Conservation (phyloP, 2,329 filamentous ascomycete species). For the Fusarium stilboides region DNA sequence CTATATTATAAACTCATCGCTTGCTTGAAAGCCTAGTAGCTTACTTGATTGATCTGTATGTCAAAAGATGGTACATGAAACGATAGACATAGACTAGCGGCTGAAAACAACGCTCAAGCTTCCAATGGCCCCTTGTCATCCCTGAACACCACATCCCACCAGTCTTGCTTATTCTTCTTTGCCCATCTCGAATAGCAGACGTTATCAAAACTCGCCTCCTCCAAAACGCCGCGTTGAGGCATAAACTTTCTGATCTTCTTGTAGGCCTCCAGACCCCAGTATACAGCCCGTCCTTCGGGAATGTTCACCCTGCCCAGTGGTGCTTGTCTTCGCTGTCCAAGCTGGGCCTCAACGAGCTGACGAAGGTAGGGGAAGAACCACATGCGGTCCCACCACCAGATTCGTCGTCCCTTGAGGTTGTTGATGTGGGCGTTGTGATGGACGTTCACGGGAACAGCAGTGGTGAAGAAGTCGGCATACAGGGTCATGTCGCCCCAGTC, state of each 20-base stretch:
- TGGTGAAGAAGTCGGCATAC: conserved; percentile 45
- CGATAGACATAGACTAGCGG: background rate
- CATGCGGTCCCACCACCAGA: conserved; percentile 43
- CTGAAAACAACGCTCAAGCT: conserved; percentile 15
- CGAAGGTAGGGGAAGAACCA: conserved; percentile 45
- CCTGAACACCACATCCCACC: conserved; percentile 31
- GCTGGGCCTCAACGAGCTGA: conserved; percentile 19
- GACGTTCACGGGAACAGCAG: conserved; percentile 40
- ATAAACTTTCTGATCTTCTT: conserved; percentile 31
- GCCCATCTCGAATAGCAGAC: conserved; percentile 27
- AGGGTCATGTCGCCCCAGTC: conserved; percentile 45
- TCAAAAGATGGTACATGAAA: background rate
- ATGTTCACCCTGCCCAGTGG: conserved; percentile 17
- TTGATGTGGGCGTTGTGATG: conserved; percentile 46
- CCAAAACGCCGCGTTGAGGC: background rate
- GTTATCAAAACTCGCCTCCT: conserved; percentile 9
- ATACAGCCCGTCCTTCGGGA: conserved; percentile 18
- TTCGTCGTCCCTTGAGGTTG: conserved; percentile 32
- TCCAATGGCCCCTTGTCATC: conserved; percentile 19
- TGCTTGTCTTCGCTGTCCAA: conserved; percentile 25
- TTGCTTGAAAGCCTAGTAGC: background rate
- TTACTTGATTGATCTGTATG: background rate
- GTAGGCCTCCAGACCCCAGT: conserved; percentile 37
- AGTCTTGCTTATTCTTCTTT: conserved; percentile 30
- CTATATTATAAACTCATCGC: background rate